Percentiles rank a stretch among this genome's conserved stretches.
Conservation (phyloP, 129 eudicot species). For the Helianthus tuberosus region DNA sequence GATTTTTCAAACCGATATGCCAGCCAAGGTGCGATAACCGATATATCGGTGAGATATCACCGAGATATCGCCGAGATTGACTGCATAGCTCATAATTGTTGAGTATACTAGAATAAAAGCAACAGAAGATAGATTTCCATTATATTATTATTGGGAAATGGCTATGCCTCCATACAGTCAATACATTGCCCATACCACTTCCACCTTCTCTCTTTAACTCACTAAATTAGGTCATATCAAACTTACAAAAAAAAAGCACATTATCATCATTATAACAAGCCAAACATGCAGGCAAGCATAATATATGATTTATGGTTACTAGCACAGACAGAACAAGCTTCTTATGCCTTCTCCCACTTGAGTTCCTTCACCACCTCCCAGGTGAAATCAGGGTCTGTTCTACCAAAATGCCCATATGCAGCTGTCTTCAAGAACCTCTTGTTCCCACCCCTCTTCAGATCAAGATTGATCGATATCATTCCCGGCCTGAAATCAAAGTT, state of each 20-base stretch:
- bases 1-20: too few species aligned
- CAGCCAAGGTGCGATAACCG: too few species aligned
- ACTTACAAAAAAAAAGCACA: conserved; percentile 19
- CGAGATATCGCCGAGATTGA: too few species aligned
- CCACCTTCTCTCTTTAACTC: conserved; percentile 16
- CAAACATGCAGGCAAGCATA: conserved; percentile 7
- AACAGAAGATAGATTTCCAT: background rate
- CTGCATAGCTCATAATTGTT: background rate
- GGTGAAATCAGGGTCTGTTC: conserved; percentile 70
- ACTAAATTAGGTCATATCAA: conserved; percentile 25
- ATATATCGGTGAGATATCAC: too few species aligned
- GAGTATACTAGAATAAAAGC: background rate
- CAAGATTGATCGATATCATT: conserved; percentile 66
- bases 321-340: background rate
- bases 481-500: conserved; percentile 71
- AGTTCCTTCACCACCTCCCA: conserved; percentile 76
- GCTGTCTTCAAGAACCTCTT: conserved; percentile 70
- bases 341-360: conserved; percentile 59
- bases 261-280: background rate
- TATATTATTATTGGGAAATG: background rate
- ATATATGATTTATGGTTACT: background rate
- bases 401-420: conserved; percentile 70
- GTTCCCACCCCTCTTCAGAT: conserved; percentile 62
- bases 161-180: conserved; percentile 16
- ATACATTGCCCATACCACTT: conserved; percentile 32